A percentile compares a stretch with the other conserved stretches of the same genome.
Evolutionary conservation across 2,329 filamentous ascomycete species (phyloP).

Genomic region (Aspergillus nomiae): DNA sequence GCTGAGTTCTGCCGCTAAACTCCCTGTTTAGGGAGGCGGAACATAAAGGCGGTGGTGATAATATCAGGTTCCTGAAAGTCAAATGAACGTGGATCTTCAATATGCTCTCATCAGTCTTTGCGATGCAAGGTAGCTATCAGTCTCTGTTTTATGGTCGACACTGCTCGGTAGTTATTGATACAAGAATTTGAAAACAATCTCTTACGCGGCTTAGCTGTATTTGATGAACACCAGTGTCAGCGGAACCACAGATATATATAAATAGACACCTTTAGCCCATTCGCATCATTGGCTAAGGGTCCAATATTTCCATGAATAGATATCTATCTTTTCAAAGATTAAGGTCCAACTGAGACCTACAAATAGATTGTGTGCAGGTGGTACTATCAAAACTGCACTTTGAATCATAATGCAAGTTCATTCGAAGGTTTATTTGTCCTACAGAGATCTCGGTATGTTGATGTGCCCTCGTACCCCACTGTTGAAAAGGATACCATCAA

Average conservation of each 20-base stretch:
- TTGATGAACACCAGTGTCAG: neutral
- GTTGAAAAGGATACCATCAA: neutral
- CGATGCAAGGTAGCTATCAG: neutral
- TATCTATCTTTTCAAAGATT: neutral
- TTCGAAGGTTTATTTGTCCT: neutral
- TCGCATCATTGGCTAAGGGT: neutral
- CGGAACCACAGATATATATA: neutral
- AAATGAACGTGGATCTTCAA: neutral
- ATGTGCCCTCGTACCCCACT: neutral
- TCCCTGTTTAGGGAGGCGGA: neutral
- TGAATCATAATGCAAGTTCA: neutral
- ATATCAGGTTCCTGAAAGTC: neutral
- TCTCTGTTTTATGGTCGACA: neutral
- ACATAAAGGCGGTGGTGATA: neutral
- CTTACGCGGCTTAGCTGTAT: neutral
- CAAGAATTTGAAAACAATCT: neutral
- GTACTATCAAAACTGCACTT: neutral
- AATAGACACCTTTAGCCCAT: neutral
- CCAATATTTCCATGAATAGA: neutral
- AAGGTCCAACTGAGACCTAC: neutral
- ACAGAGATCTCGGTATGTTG: neutral
- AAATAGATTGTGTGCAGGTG: neutral
- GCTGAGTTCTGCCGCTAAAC: neutral
- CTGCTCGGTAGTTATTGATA: no score
- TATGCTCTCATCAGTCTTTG: neutral